These are phyloP conservation scores for Domatiomyces catenatus DNA, from an alignment of 2,329 filamentous ascomycete species.

Conservation along the genomic window DNA sequence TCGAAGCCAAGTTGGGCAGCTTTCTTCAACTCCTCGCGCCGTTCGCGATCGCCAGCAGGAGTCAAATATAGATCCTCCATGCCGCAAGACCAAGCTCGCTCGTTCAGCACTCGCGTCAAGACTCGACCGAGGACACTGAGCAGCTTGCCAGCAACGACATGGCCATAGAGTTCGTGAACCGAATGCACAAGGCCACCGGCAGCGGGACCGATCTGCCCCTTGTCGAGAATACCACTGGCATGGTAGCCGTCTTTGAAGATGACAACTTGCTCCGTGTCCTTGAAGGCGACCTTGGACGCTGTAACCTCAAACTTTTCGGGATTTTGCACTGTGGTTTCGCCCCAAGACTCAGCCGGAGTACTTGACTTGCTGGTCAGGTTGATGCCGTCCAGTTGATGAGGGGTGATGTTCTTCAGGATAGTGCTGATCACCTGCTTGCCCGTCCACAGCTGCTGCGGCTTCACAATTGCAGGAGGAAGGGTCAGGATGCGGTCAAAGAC, in stretches of 20 bases:
- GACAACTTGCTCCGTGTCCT: constrained; percentile 59
- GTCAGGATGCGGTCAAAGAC: constrained; percentile 67
- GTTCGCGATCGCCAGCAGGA: constrained; percentile 54
- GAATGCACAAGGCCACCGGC: constrained; percentile 80
- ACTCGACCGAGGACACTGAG: constrained; percentile 80
- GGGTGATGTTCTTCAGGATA: constrained; percentile 81
- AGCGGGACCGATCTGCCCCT: constrained; percentile 80
- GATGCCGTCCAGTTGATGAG: constrained; percentile 57
- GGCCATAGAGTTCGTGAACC: constrained; percentile 84
- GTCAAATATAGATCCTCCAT: constrained; percentile 91
- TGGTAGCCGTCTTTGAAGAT: constrained; percentile 77
- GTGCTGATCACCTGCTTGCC: constrained; percentile 93
- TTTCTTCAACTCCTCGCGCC: constrained; percentile 51
- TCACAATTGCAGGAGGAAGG: constrained; percentile 64
- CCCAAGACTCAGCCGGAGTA: constrained; percentile 69
- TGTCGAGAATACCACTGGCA: constrained; percentile 82
- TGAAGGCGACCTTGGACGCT: constrained; percentile 6
- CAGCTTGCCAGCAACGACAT: constrained; percentile 68
- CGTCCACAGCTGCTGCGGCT: constrained; percentile 73
- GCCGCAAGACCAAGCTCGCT: constrained; percentile 91
- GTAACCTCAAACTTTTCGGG: constrained; percentile 24
- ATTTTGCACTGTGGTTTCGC: constrained; percentile 31
- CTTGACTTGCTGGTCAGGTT: constrained; percentile 67
- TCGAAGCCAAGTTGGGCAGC: constrained; percentile 58
- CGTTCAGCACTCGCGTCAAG: constrained; percentile 76